Conservation (phyloP, 148 eudicot species). For the Arctostaphylos glauca region DNA sequence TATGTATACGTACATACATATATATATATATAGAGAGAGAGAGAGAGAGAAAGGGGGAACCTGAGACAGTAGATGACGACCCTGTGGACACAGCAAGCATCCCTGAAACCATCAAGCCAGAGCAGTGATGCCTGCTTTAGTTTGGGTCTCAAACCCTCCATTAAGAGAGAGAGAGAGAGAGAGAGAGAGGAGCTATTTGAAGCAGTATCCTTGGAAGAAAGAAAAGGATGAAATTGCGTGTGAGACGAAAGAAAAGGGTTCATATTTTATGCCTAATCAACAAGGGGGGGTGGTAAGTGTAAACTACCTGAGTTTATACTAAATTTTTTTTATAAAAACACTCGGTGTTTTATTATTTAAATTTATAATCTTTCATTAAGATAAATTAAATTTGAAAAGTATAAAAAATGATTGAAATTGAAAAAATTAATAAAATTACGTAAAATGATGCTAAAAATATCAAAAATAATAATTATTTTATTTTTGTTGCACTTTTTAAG, state of each 20-base stretch:
- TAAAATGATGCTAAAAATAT: no score
- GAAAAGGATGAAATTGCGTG: not conserved
- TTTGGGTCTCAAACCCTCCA: conserved; percentile 27
- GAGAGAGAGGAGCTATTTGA: not conserved
- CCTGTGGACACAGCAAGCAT: conserved; percentile 82
- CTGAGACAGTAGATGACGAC: conserved; percentile 74
- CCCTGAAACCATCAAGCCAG: conserved; percentile 66
- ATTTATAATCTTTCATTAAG: no score
- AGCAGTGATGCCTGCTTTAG: conserved; percentile 46
- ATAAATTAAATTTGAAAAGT: no score
- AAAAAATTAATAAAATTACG: no score
- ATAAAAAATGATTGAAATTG: no score
- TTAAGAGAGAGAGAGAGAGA: conserved; percentile 15
- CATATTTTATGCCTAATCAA: no score
- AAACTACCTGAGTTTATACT: no score
- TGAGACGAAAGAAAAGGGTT: not conserved
- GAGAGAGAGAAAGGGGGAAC: conserved; percentile 28
- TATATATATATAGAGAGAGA: not conserved
- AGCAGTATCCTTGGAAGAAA: not conserved
- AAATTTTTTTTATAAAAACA: no score
- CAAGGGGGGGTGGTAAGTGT: no score
- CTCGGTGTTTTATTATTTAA: no score
- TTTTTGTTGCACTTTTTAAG: no score
- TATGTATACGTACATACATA: not conserved
- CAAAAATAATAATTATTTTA: no score